Evolutionary conservation across 768 basidiomycete species (phyloP), one percentile per base, ranked within the genome.

Genomic region (Trametes sanguinea): DNA sequence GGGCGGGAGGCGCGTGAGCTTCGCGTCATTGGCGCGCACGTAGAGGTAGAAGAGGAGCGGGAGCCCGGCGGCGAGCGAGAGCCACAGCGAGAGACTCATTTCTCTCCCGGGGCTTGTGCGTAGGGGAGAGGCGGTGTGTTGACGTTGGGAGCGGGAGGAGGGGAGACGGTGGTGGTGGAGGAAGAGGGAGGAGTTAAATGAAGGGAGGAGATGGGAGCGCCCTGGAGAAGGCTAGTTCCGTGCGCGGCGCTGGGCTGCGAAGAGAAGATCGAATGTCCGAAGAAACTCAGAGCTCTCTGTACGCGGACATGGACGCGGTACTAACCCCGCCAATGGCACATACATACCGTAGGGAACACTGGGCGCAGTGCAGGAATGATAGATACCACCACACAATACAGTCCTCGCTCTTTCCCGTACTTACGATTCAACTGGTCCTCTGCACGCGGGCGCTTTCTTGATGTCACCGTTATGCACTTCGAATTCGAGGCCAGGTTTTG

Each of bases 11-110:
- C 70, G 69, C n/a, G 73, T 73, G 10, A 92, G 74, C 40, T 81
- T 80, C 13, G 66, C 73, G 68, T 89, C 88, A 67, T 92, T 89
- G 58, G 74, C 61, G 29, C 74, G 72, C 17, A 79, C 69, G 71
- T 85, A 86, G 9, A 82, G 61, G 45, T 63, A 75, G 45, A 72
- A 45, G 14, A 71, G 61, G 9, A 72, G 3, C 0, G 58, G 48
- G 16, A 63, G 35, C 43, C 54, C 62, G 32, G 67, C 47, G 17
- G 52, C 51, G 30, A 66, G 33, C n/a, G 59, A 30, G 39, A 63
- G 53, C 63, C 63, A 64, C 5, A 56, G 44, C 40, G 45, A 32
- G 56, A 53, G 22, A 11, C 30, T 42, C 57, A 59, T 59, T n/a
- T 52, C 32, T n/a, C 51, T 13, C 13, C 7, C 13, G 39, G 39